Evolutionary conservation across 257 asterid genomes (phyloP).

Genomic region (Eustoma russellianum): DNA sequence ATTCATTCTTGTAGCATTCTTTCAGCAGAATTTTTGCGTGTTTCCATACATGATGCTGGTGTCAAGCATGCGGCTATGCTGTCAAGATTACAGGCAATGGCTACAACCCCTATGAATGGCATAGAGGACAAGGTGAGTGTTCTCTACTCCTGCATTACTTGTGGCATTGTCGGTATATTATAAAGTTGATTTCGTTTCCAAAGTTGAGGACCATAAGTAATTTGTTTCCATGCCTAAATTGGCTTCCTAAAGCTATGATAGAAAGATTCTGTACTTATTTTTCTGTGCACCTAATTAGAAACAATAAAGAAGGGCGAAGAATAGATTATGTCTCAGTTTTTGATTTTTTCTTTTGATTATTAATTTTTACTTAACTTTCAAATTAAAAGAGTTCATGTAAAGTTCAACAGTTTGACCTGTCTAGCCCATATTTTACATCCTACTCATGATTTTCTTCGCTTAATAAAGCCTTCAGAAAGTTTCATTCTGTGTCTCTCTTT

Average conservation of each 20-base stretch:
- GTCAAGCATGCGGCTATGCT: conserved; percentile 34
- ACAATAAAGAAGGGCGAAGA: no score
- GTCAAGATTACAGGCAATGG: conserved; percentile 22
- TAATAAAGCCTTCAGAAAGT: no score
- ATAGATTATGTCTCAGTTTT: no score
- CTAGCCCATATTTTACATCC: no score
- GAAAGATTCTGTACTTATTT: no score
- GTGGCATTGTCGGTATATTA: neutral
- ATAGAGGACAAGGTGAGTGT: conserved; percentile 54
- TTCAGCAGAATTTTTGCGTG: conserved; percentile 94
- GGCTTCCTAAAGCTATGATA: neutral
- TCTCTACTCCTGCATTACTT: neutral
- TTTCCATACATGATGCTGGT: conserved; percentile 63
- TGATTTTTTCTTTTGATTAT: no score
- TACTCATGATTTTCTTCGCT: no score
- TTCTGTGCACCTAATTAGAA: no score
- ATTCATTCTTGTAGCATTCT: conserved; percentile 97
- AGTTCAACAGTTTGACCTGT: no score
- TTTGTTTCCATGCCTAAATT: neutral
- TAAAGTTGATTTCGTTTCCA: neutral
- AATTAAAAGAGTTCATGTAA: no score
- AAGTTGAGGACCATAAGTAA: neutral
- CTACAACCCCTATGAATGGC: conserved; percentile 38
- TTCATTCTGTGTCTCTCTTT: no score
- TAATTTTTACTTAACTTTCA: no score